Base-by-base conservation (phyloP, 179 eudicot genomes). In the Silene coronaria region DNA sequence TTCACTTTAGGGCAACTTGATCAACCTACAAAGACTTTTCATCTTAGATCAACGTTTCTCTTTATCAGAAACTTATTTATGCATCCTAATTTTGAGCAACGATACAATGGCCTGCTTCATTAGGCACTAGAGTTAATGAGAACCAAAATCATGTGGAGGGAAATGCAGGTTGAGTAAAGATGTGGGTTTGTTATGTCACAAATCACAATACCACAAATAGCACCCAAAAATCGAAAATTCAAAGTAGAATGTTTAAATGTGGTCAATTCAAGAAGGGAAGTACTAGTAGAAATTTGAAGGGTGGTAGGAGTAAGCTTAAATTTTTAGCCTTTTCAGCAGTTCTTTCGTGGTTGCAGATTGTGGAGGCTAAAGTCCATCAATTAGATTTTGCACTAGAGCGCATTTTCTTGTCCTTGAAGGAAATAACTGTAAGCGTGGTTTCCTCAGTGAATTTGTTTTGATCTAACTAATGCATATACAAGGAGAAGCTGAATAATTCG, bases 361-460 rank as follows among this genome's bases (percentile, higher is more conserved):
- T 92, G 77, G 93, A 91, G 77, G 99, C 99, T 73, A 95, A 92
- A 82, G 97, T 95, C 80, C 87, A 88, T 83, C 97, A 89, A 68
- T 79, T 95, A 77, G 97, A 95, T 82, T 95, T 89, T 79, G 76
- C 91, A 48, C 86, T 86, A 11, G 95, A 88, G 77, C 99, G 97
- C 72, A 91, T 95, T 75, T 91, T 86, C 75, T 82, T 95, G 76
- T 95, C 99, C 30, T 80, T 95, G 17, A 95, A 92, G 82, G 97
- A 91, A 76, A 84, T 91, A 75, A 83, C 83, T 84, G 97, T 95
- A 91, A 84, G 78, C 55, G 57, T 73, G 32, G 59, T 70, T 68
- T 71, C 24, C 24, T 69, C 1, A 17, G 64, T 58, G 63, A 63
- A 32, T 71, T 53, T 38, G 58, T 60, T 74, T 66, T 70, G 14